Evolutionary conservation across 768 basidiomycete species (phyloP).

Genomic region (Stropharia rugosoannulata): DNA sequence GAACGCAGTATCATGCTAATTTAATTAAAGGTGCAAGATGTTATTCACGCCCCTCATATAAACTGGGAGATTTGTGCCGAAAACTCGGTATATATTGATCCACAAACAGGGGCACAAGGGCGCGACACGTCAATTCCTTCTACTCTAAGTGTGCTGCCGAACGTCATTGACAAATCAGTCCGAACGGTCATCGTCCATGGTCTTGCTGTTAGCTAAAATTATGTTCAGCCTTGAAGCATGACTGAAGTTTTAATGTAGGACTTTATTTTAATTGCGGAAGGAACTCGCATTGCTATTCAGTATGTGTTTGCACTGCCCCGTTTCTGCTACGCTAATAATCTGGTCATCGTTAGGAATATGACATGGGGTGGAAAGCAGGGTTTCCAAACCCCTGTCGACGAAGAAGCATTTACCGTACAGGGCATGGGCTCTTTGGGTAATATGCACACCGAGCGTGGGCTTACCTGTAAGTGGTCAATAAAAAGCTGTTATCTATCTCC

Average conservation of each 20-base stretch:
- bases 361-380: slow-evolving; percentile 63
- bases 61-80: slow-evolving; percentile 56
- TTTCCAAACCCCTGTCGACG: slow-evolving; percentile 60
- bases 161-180: slow-evolving; percentile 67
- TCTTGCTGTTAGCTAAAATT: slow-evolving; percentile 45
- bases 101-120: slow-evolving; percentile 31
- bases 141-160: slow-evolving; percentile 61
- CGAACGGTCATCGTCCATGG: slow-evolving; percentile 68
- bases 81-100: slow-evolving; percentile 51
- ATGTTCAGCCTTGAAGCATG: background rate
- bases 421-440: slow-evolving; percentile 63
- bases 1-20: background rate
- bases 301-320: slow-evolving; percentile 1
- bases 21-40: slow-evolving; percentile 36
- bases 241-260: slow-evolving; percentile 22
- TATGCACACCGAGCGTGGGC: slow-evolving; percentile 59
- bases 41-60: slow-evolving; percentile 67
- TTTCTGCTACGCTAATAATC: background rate
- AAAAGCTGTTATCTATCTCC: background rate
- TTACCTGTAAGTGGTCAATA: slow-evolving; percentile 49
- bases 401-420: slow-evolving; percentile 62
- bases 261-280: slow-evolving; percentile 43
- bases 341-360: slow-evolving; percentile 31
- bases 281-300: slow-evolving; percentile 56
- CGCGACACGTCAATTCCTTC: slow-evolving; percentile 59